Evolutionary conservation across 2,329 filamentous ascomycete genomes (phyloP).

Genomic region (Trichophyton rubrum): DNA sequence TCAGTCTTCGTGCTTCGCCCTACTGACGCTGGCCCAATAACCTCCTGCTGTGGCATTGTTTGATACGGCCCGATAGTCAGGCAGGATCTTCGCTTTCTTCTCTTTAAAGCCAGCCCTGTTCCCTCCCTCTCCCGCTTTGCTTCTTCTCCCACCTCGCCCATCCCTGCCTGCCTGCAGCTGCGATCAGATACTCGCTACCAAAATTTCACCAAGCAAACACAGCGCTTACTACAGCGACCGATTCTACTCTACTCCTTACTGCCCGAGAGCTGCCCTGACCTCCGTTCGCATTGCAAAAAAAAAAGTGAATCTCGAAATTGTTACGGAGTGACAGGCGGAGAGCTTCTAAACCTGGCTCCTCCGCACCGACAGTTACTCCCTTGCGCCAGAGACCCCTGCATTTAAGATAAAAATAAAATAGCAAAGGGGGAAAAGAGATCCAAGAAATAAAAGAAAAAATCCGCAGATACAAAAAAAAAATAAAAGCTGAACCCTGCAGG

Average conservation of each 20-base stretch:
- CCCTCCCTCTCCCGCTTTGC: background rate
- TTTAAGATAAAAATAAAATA: background rate
- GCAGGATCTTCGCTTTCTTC: constrained; percentile 1
- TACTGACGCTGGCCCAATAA: too few species aligned
- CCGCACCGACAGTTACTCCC: background rate
- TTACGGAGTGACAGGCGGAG: background rate
- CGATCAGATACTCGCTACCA: background rate
- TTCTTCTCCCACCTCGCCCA: background rate
- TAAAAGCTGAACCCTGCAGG: constrained; percentile 2
- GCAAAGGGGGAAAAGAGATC: background rate
- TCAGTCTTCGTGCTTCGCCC: background rate
- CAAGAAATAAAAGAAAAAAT: background rate
- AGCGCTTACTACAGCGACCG: too few species aligned
- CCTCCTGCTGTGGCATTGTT: background rate
- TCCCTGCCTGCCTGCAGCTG: background rate
- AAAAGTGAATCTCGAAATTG: background rate
- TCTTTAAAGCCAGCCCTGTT: background rate
- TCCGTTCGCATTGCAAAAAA: background rate
- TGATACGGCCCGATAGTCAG: background rate
- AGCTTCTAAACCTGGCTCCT: background rate
- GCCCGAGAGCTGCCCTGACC: too few species aligned
- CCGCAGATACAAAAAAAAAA: background rate
- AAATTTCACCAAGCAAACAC: too few species aligned
- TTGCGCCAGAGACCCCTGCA: background rate
- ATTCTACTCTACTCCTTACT: too few species aligned